Percentiles rank a stretch among this genome's conserved stretches.
Conservation (phyloP, 305 asterid species). For the Caryopteris hybrid region DNA sequence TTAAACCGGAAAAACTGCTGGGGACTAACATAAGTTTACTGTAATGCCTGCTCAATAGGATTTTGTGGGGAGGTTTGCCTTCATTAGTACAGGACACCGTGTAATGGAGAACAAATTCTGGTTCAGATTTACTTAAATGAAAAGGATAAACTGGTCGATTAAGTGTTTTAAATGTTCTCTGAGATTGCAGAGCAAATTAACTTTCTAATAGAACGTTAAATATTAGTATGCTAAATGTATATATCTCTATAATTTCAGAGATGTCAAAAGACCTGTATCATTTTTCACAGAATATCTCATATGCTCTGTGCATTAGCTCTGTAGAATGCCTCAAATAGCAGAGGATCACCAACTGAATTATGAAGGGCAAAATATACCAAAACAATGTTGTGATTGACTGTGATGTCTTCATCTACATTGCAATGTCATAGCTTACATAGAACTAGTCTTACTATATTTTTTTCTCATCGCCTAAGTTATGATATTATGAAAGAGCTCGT, state of each 20-base stretch:
- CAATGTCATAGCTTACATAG: background rate
- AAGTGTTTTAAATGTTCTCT: background rate
- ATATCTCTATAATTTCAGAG: background rate
- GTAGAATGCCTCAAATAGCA: conserved; percentile 5
- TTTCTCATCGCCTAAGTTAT: background rate
- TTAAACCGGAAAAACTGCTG: conserved; percentile 4
- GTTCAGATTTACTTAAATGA: conserved; percentile 1
- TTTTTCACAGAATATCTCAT: background rate
- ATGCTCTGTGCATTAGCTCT: background rate
- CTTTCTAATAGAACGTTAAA: background rate
- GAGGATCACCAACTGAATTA: background rate
- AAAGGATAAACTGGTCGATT: background rate
- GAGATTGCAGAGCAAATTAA: background rate
- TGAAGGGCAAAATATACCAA: background rate
- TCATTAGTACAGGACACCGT: background rate
- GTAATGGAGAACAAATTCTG: no score
- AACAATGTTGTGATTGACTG: background rate
- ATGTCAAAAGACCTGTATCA: background rate
- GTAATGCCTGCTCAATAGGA: background rate
- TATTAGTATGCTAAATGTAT: background rate
- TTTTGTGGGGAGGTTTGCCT: conserved; percentile 1
- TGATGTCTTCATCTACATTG: conserved; percentile 5
- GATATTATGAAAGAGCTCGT: background rate
- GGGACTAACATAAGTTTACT: conserved; percentile 2
- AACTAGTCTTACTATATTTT: background rate